These are phyloP conservation scores for Cudoniella acicularis DNA, from an alignment of 495 filamentous ascomycete genomes.

Conservation along the genomic window DNA sequence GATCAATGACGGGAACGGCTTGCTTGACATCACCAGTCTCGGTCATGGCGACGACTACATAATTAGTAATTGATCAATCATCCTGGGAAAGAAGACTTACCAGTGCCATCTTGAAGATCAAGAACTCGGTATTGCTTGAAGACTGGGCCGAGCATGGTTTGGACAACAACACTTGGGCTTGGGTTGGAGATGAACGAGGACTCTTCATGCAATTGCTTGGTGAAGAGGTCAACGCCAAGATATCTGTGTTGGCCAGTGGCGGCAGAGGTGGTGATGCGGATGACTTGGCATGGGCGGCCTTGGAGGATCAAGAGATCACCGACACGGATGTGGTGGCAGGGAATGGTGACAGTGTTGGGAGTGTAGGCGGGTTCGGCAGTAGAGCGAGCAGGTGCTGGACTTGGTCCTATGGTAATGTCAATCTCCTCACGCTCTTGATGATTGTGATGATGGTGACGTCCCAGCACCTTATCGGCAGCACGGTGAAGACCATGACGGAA, in stretches of 20 bases:
- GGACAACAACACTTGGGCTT: conserved; percentile 90
- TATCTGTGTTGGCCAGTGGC: conserved; percentile 99
- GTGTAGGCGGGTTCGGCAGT: conserved; percentile 24
- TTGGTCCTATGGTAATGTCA: conserved; percentile 42
- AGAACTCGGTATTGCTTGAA: conserved; percentile 99
- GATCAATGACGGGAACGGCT: conserved; percentile 85
- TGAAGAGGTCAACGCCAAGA: conserved; percentile 99
- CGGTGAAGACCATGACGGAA: conserved; percentile 85
- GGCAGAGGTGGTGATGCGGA: conserved; percentile 96
- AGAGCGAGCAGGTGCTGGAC: conserved; percentile 24
- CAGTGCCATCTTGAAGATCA: conserved; percentile 84
- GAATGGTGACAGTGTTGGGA: conserved; percentile 93
- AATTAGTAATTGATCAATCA: conserved; percentile 44
- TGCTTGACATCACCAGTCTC: conserved; percentile 90
- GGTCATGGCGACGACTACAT: conserved; percentile 27
- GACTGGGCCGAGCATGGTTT: conserved; percentile 99
- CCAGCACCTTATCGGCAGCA: conserved; percentile 70
- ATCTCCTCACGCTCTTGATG: conserved; percentile 45
- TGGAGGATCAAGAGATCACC: conserved; percentile 98
- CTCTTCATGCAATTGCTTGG: conserved; percentile 98
- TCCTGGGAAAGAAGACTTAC: conserved; percentile 12
- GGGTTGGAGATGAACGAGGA: conserved; percentile 97
- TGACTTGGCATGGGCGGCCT: conserved; percentile 99
- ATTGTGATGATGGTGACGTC: conserved; percentile 50
- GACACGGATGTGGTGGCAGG: conserved; percentile 97